A percentile compares a stretch with the other conserved stretches of the same genome.
Conservation (phyloP, 495 filamentous ascomycete species). For the Podospora pseudopauciseta region DNA sequence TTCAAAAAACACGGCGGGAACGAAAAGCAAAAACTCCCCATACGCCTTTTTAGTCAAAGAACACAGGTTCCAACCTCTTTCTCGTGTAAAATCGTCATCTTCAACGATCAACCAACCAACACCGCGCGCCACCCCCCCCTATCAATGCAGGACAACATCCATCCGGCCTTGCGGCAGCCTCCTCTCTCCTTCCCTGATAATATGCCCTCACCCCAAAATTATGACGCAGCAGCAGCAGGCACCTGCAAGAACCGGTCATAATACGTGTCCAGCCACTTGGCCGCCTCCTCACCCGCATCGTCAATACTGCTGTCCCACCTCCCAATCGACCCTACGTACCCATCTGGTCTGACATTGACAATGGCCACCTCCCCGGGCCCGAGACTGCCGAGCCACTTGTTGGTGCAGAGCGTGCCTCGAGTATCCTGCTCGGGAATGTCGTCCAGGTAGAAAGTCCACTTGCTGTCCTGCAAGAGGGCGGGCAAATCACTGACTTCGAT, state of each 20-base stretch:
- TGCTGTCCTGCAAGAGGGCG: slow-evolving; percentile 50
- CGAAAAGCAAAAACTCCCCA: not conserved
- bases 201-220: too few relatives aligned
- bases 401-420: slow-evolving; percentile 48
- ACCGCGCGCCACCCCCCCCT: not conserved
- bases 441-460: slow-evolving; percentile 69
- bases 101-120: not conserved
- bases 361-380: slow-evolving; percentile 50
- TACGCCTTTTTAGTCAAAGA: slow-evolving; percentile 7
- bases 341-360: slow-evolving; percentile 63
- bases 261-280: slow-evolving; percentile 57
- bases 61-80: not conserved
- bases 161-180: too few relatives aligned
- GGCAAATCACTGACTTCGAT: slow-evolving; percentile 63
- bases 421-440: slow-evolving; percentile 49
- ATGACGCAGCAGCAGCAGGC: slow-evolving; percentile 16
- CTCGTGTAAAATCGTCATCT: not conserved
- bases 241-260: slow-evolving; percentile 53
- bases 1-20: not conserved
- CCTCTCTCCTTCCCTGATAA: too few relatives aligned
- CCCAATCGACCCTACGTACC: slow-evolving; percentile 60
- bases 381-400: slow-evolving; percentile 61
- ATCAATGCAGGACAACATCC: too few relatives aligned
- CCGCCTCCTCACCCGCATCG: slow-evolving; percentile 44
- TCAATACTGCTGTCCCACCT: slow-evolving; percentile 48